A percentile compares a stretch with the other conserved stretches of the same genome.
Conservation (phyloP, 1,284 basidiomycete genomes). For the Mycena citricolor region DNA sequence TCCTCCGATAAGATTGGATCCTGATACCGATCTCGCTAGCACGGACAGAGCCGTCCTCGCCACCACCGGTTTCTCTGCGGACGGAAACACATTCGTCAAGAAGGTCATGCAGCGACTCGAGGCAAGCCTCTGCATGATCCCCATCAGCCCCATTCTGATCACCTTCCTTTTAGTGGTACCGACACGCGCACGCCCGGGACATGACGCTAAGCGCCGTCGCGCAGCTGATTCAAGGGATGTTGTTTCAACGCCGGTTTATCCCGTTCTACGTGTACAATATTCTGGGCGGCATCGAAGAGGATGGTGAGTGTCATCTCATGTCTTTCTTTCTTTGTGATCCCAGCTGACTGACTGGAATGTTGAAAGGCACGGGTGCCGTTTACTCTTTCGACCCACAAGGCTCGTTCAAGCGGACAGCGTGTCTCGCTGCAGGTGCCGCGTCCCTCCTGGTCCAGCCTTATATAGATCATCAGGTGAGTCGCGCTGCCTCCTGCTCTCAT, state of each 20-base stretch:
- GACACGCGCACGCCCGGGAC: constrained; percentile 90
- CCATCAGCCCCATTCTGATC: constrained; percentile 16
- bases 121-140: constrained; percentile 44
- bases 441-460: constrained; percentile 91
- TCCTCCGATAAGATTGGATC: constrained; percentile 16
- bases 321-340: constrained; percentile 10
- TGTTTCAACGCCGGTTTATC: constrained; percentile 93
- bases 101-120: constrained; percentile 90
- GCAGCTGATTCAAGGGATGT: constrained; percentile 92
- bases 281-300: constrained; percentile 90
- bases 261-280: constrained; percentile 97
- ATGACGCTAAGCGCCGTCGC: constrained; percentile 93
- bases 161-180: constrained; percentile 74
- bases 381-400: constrained; percentile 98
- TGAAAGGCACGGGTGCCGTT: constrained; percentile 86
- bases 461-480: constrained; percentile 89
- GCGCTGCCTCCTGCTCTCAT: neutral
- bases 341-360: too few species aligned
- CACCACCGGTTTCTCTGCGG: constrained; percentile 93
- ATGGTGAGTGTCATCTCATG: constrained; percentile 60
- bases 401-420: constrained; percentile 92
- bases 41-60: constrained; percentile 93
- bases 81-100: constrained; percentile 95
- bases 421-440: constrained; percentile 91
- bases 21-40: constrained; percentile 43